Evolutionary conservation across 345 rosid genomes (phyloP).

Genomic region (Citrus mangshanensis): DNA sequence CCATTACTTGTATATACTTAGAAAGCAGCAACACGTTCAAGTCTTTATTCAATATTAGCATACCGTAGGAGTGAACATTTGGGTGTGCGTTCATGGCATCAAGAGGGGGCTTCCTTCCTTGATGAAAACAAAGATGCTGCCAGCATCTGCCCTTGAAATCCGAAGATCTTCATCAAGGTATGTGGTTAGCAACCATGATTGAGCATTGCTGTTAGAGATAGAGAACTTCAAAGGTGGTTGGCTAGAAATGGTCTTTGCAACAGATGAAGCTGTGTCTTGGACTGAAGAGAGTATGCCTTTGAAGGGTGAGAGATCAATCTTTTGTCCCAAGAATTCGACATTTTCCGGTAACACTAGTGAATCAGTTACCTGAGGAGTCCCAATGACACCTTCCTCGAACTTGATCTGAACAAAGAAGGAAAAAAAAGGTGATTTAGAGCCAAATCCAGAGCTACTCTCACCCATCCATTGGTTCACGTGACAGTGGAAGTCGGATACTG

Average conservation of each 20-base stretch:
- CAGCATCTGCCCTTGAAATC: conserved; percentile 84
- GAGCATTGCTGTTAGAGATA: conserved; percentile 53
- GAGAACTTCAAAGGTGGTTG: conserved; percentile 84
- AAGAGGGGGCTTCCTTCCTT: conserved; percentile 82
- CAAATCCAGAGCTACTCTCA: not conserved
- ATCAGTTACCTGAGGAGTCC: conserved; percentile 89
- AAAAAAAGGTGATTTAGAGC: not conserved
- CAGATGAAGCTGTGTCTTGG: conserved; percentile 82
- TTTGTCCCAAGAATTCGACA: conserved; percentile 83
- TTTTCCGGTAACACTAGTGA: conserved; percentile 77
- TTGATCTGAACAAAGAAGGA: conserved; percentile 49
- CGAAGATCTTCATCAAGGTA: conserved; percentile 84
- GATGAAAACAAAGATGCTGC: conserved; percentile 80
- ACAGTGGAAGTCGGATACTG: too few species aligned
- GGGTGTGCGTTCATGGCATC: conserved; percentile 25
- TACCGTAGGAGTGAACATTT: not conserved
- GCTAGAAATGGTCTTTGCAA: conserved; percentile 82
- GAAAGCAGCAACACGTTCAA: not conserved
- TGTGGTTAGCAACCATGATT: conserved; percentile 89
- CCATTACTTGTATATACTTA: not conserved
- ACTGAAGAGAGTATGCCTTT: conserved; percentile 70
- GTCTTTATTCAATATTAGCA: not conserved
- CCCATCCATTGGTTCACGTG: not conserved
- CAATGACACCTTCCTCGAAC: conserved; percentile 87
- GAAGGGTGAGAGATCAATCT: conserved; percentile 64